phyloP scores from a whole-genome alignment of 768 basidiomycete genomes.

The Kwoniella europaea region DNA sequence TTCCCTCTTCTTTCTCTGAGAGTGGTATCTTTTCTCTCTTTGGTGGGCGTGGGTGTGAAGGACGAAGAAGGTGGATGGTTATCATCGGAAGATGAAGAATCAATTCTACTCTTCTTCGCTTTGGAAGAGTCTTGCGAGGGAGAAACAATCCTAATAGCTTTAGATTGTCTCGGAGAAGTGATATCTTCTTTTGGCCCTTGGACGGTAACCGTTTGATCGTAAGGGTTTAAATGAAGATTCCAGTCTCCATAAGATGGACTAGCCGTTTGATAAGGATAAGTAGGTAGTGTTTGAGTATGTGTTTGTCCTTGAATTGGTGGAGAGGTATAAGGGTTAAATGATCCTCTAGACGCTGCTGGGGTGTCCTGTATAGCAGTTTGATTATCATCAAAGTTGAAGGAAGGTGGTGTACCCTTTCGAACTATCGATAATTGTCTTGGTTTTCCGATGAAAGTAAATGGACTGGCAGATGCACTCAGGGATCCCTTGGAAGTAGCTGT shows the following conservation, averaged over 20 bases:
- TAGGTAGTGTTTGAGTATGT: background rate
- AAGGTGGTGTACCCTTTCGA: constrained; percentile 7
- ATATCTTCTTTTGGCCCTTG: background rate
- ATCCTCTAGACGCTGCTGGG: background rate
- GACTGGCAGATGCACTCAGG: constrained; percentile 11
- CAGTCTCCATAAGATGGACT: background rate
- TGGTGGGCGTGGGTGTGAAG: background rate
- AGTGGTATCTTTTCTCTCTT: background rate
- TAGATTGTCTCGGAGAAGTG: constrained; percentile 2
- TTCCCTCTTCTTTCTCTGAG: background rate
- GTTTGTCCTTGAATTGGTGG: background rate
- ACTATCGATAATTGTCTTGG: constrained; percentile 6
- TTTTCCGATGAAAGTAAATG: constrained; percentile 9
- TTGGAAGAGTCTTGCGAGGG: background rate
- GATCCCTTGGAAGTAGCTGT: constrained; percentile 2
- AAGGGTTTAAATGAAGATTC: background rate
- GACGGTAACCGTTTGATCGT: background rate
- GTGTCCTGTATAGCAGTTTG: background rate
- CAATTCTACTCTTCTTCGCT: background rate
- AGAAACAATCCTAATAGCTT: constrained; percentile 11
- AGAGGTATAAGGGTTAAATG: background rate
- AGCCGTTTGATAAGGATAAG: background rate
- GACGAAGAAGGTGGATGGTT: background rate
- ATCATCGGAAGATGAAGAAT: background rate
- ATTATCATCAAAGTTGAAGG: constrained; percentile 9